Evolutionary conservation across 805 yeast genomes (phyloP), one percentile per base, ranked within the genome.

Genomic region (Candida broadrunensis): DNA sequence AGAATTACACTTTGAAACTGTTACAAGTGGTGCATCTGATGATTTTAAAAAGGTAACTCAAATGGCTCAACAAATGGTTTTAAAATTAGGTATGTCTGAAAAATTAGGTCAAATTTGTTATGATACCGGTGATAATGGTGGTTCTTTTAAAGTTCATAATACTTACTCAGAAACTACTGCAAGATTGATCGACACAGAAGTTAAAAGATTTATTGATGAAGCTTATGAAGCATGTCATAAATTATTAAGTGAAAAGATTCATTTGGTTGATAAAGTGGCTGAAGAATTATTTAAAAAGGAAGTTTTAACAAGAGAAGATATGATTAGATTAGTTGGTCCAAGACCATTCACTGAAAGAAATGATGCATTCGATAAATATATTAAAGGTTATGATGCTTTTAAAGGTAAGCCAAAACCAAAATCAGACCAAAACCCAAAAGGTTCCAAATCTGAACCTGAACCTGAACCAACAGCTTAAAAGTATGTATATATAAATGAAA

Each of bases 11-110:
- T 90, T 89, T 60, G 77, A 77, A 33, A 78, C 89, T 1, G 96
- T 90, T 4, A 90, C 97, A 2, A 81, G 89, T 47, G 97, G 97
- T 44, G 97, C 95, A 0, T 80, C 85, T 33, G 96, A 89, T 60
- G 97, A 90, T 63, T 89, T 90, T 71, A 87, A 88, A 63, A 88
- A 90, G 58, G 87, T 89, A 29, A 89, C 97, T 1, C 80, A 77
- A 50, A 84, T 90, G 78, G 97, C 97, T 3, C 83, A 80, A 51
- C 80, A 83, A 16, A 90, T 90, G 97, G 95, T 90, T 24, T 78
- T 88, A 30, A 81, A 80, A 53, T 75, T 87, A 43, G 97, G 97
- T 23, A 88, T 89, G 95, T 83, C 93, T n/a, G 73, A 78, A 6
- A 77, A 80, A 56, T 71, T 90, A 38, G 97, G 97, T 5, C 77